Evolutionary conservation across 805 yeast species (phyloP).

Genomic region (Ogataea trehaloabstinens): DNA sequence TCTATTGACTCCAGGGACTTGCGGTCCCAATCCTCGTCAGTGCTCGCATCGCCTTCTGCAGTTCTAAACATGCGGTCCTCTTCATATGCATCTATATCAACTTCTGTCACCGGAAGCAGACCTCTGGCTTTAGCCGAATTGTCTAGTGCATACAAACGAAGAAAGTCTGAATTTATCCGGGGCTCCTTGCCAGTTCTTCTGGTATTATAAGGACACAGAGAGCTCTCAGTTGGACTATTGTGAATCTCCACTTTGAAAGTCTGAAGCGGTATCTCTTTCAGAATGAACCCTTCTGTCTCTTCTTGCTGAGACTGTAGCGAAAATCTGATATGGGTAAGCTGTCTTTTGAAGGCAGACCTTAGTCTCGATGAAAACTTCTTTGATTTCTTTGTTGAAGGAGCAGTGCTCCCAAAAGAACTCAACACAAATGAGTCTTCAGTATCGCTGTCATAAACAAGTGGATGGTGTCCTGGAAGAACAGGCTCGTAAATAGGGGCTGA

Average conservation of each 20-base stretch:
- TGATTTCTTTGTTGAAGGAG: not conserved
- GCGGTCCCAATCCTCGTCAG: slow-evolving; percentile 10
- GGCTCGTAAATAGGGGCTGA: slow-evolving; percentile 2
- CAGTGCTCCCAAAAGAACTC: not conserved
- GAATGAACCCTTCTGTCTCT: not conserved
- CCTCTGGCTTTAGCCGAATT: slow-evolving; percentile 36
- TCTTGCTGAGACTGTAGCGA: not conserved
- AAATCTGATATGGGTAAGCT: not conserved
- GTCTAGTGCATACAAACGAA: slow-evolving; percentile 50
- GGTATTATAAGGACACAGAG: slow-evolving; percentile 4
- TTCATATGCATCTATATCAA: slow-evolving; percentile 34
- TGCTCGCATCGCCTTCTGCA: slow-evolving; percentile 20
- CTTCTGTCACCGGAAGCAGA: slow-evolving; percentile 33
- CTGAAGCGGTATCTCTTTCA: slow-evolving; percentile 5
- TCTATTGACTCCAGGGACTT: slow-evolving; percentile 9
- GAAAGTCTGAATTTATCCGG: slow-evolving; percentile 46
- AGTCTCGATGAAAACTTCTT: not conserved
- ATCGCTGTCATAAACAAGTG: not conserved
- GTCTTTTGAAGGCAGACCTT: not conserved
- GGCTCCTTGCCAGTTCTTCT: slow-evolving; percentile 38
- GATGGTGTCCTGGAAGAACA: not conserved
- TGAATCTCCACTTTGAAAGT: slow-evolving; percentile 1
- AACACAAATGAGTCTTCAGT: not conserved
- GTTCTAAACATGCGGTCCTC: slow-evolving; percentile 4
- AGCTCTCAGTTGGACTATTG: not conserved